Evolutionary conservation across 768 basidiomycete genomes (phyloP).

Genomic region (Leucocoprinus sp.): DNA sequence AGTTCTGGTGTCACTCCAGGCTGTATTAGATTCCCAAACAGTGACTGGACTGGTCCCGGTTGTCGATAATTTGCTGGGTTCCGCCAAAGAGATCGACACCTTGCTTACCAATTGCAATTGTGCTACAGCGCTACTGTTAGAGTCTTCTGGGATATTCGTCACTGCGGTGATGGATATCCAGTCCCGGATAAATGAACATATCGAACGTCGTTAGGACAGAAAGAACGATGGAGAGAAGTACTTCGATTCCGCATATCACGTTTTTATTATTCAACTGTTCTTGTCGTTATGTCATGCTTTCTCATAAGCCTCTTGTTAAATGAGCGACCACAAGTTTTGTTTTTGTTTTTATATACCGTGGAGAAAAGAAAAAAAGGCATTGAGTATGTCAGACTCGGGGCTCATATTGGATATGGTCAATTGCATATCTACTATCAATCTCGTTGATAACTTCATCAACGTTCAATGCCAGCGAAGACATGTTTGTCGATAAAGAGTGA

Average conservation of each 20-base stretch:
- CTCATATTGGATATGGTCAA: too few species aligned
- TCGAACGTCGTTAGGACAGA: background rate
- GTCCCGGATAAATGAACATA: background rate
- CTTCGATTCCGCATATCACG: too few species aligned
- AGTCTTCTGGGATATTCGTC: background rate
- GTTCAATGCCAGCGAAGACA: conserved; percentile 74
- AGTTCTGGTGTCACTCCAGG: conserved; percentile 1
- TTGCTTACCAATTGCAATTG: background rate
- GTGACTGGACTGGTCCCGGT: background rate
- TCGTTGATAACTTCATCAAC: conserved; percentile 96
- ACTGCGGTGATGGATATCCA: background rate
- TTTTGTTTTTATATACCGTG: too few species aligned
- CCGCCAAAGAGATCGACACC: background rate
- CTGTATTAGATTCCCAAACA: background rate
- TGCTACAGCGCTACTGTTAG: background rate
- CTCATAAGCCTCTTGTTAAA: too few species aligned
- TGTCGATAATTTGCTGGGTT: background rate
- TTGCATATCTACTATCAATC: conserved; percentile 91
- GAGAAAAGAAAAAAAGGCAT: too few species aligned
- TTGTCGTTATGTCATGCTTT: too few species aligned
- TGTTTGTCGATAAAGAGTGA: conserved; percentile 23
- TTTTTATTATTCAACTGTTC: too few species aligned
- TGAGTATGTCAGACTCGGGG: too few species aligned
- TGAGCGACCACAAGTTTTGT: too few species aligned
- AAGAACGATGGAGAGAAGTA: too few species aligned